phyloP scores from a whole-genome alignment of 371 early-diverging fungal genomes.

The Dentiscutata heterogama region DNA sequence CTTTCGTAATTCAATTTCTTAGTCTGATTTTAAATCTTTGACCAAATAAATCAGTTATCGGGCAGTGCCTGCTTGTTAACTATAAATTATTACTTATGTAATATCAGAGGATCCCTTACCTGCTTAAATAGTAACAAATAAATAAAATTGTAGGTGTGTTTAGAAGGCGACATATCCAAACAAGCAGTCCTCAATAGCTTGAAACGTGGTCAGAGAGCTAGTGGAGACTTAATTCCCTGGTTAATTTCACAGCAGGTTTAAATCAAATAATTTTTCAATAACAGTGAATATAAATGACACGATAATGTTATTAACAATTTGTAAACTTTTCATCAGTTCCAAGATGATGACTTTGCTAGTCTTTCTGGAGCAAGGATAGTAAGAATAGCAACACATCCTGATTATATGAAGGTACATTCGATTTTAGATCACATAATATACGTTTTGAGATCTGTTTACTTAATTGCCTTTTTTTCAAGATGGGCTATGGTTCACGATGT shows the following conservation, averaged over 20 bases:
- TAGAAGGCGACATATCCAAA: constrained; percentile 96
- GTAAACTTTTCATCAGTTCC: constrained; percentile 72
- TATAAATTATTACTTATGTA: no score
- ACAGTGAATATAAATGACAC: neutral
- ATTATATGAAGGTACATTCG: constrained; percentile 74
- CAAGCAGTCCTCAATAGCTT: constrained; percentile 87
- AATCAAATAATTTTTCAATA: constrained; percentile 5
- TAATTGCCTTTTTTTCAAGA: constrained; percentile 51
- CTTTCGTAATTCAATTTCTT: no score
- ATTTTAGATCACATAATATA: neutral
- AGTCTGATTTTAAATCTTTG: no score
- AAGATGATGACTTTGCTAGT: constrained; percentile 96
- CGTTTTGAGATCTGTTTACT: neutral
- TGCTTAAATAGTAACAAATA: neutral
- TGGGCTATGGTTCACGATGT: constrained; percentile 98
- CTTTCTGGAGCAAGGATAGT: constrained; percentile 98
- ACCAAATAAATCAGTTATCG: no score
- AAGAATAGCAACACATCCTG: constrained; percentile 99
- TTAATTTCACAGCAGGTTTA: constrained; percentile 84
- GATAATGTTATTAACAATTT: neutral
- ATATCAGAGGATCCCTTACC: no score
- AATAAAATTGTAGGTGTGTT: constrained; percentile 70
- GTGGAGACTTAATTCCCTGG: constrained; percentile 99
- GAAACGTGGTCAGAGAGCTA: constrained; percentile 85
- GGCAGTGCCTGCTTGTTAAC: no score